Evolutionary conservation across 305 asterid species (phyloP).

Genomic region (Solanum hybrid): DNA sequence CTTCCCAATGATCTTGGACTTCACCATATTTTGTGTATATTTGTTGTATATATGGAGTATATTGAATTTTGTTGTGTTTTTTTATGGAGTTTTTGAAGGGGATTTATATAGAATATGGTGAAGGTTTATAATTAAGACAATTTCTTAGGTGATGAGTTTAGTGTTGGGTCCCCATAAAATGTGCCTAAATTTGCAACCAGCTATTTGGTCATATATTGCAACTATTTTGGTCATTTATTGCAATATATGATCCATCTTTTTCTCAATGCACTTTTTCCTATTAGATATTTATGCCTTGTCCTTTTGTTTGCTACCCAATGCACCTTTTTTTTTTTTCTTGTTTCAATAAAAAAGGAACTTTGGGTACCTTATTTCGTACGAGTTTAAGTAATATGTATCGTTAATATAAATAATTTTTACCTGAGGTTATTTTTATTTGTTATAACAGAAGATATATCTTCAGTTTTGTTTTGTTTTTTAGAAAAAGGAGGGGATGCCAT

Average conservation of each 20-base stretch:
- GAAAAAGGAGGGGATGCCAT: too few species aligned
- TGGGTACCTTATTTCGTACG: not conserved
- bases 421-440: not conserved
- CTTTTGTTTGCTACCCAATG: not conserved
- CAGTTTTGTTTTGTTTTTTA: too few species aligned
- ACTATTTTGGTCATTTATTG: not conserved
- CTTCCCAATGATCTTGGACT: not conserved
- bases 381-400: not conserved
- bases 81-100: not conserved
- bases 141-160: conserved; percentile 5
- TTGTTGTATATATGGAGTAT: not conserved
- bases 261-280: not conserved
- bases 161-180: conserved; percentile 10
- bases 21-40: not conserved
- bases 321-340: not conserved
- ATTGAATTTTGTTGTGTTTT: conserved; percentile 2
- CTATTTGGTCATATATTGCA: conserved; percentile 1
- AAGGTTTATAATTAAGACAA: not conserved
- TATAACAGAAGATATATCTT: not conserved
- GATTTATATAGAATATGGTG: not conserved
- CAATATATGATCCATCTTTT: conserved; percentile 5
- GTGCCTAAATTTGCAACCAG: not conserved
- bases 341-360: not conserved
- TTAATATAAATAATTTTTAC: not conserved
- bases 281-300: not conserved